Conservation (phyloP, 345 rosid species). For the Arabidopsis arenosa region DNA sequence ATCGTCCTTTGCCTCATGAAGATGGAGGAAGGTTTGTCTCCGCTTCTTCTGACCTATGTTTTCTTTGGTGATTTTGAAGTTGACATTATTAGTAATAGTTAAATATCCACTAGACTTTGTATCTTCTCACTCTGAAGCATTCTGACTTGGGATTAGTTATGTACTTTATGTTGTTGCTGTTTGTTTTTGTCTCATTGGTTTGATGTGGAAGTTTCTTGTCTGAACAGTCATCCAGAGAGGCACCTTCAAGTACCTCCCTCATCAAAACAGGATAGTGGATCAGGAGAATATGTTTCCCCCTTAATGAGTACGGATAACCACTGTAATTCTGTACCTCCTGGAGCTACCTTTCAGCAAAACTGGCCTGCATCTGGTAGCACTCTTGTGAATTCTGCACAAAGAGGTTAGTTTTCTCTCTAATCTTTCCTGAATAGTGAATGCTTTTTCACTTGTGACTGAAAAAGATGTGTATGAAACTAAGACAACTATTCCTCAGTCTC, state of each 20-base stretch:
- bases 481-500: slow-evolving; percentile 49
- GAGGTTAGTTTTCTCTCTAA: slow-evolving; percentile 54
- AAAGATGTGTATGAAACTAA: slow-evolving; percentile 43
- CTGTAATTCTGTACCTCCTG: slow-evolving; percentile 50
- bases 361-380: slow-evolving; percentile 57
- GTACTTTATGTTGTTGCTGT: neutral
- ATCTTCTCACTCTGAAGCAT: slow-evolving; percentile 24
- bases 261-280: slow-evolving; percentile 61
- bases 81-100: slow-evolving; percentile 3
- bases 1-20: slow-evolving; percentile 60
- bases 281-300: slow-evolving; percentile 78
- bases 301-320: slow-evolving; percentile 58
- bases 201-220: slow-evolving; percentile 41
- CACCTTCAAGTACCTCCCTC: slow-evolving; percentile 53
- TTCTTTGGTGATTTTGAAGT: slow-evolving; percentile 17
- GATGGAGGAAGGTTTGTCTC: slow-evolving; percentile 63
- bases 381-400: slow-evolving; percentile 52
- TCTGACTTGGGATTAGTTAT: slow-evolving; percentile 15
- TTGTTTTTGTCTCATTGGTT: slow-evolving; percentile 18
- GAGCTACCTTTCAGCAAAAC: slow-evolving; percentile 58
- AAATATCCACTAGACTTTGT: neutral
- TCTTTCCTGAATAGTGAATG: slow-evolving; percentile 40
- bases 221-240: slow-evolving; percentile 62
- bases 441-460: slow-evolving; percentile 21
- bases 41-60: slow-evolving; percentile 30